Conservation (phyloP, 495 filamentous ascomycete species). For the Xylaria sp. region DNA sequence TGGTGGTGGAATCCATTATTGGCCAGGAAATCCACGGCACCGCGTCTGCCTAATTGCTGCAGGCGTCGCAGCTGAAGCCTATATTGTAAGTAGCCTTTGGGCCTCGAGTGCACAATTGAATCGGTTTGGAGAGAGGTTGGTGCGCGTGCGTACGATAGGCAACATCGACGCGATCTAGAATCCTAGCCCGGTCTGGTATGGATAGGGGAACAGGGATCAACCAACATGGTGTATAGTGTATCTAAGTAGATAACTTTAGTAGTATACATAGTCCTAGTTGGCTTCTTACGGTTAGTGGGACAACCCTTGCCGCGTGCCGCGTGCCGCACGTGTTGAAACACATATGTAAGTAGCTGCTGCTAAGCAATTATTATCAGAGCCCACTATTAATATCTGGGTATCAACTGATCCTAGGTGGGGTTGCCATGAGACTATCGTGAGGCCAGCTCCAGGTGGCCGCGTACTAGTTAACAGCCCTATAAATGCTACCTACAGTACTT, state of each 20-base stretch:
- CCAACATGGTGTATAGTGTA: no score
- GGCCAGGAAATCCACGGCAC: neutral
- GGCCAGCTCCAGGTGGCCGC: neutral
- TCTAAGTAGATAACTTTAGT: no score
- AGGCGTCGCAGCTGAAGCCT: neutral
- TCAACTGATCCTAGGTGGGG: neutral
- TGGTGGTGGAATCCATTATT: conserved; percentile 11
- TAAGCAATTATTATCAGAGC: neutral
- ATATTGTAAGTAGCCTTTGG: neutral
- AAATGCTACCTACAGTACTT: conserved; percentile 1
- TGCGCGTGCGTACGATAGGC: neutral
- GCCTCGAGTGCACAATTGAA: neutral
- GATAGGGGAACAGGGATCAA: conserved; percentile 3
- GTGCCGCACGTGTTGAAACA: neutral
- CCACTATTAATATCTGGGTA: no score
- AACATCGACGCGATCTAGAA: neutral
- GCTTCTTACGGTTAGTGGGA: neutral
- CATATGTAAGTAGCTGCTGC: neutral
- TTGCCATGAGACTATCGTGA: neutral
- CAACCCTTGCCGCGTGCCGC: neutral
- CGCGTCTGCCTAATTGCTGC: neutral
- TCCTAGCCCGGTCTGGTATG: neutral
- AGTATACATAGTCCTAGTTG: no score
- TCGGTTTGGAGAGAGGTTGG: neutral
- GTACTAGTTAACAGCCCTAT: neutral